Conservation (phyloP, 2,329 filamentous ascomycete genomes). For the Penicillium rolfsii region DNA sequence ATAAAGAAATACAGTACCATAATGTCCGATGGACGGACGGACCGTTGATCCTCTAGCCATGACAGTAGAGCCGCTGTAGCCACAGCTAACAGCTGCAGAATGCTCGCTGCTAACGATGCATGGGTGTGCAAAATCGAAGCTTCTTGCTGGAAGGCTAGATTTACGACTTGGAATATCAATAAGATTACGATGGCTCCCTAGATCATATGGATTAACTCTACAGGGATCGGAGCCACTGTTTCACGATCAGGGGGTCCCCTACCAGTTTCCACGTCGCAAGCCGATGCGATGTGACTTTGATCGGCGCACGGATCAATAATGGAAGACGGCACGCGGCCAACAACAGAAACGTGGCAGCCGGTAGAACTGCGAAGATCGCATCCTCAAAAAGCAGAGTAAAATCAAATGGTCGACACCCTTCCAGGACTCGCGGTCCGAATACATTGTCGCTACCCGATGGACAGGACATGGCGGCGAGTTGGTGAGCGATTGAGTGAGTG, state of each 20-base stretch:
- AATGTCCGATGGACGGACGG: slow-evolving; percentile 12
- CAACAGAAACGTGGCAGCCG: slow-evolving; percentile 14
- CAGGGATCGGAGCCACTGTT: not conserved
- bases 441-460: slow-evolving; percentile 13
- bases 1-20: slow-evolving; percentile 18
- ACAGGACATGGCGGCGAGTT: slow-evolving; percentile 12
- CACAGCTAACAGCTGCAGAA: slow-evolving; percentile 6
- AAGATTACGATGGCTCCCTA: slow-evolving; percentile 7
- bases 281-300: slow-evolving; percentile 16
- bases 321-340: slow-evolving; percentile 3
- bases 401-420: slow-evolving; percentile 32
- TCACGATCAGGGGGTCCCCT: slow-evolving; percentile 25
- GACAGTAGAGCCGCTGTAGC: slow-evolving; percentile 10
- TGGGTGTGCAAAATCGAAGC: slow-evolving; percentile 7
- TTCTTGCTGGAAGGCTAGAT: slow-evolving; percentile 11
- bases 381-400: slow-evolving; percentile 29
- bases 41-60: slow-evolving; percentile 22
- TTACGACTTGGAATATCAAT: slow-evolving; percentile 5
- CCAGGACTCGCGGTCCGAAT: slow-evolving; percentile 16
- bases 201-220: not conserved
- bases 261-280: slow-evolving; percentile 16
- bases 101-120: slow-evolving; percentile 4
- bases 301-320: slow-evolving; percentile 6
- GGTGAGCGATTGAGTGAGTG: not conserved
- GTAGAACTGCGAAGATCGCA: slow-evolving; percentile 14